Evolutionary conservation across 1,284 basidiomycete genomes (phyloP), one percentile per base, ranked within the genome.

Genomic region (Taiwanofungus camphoratus): DNA sequence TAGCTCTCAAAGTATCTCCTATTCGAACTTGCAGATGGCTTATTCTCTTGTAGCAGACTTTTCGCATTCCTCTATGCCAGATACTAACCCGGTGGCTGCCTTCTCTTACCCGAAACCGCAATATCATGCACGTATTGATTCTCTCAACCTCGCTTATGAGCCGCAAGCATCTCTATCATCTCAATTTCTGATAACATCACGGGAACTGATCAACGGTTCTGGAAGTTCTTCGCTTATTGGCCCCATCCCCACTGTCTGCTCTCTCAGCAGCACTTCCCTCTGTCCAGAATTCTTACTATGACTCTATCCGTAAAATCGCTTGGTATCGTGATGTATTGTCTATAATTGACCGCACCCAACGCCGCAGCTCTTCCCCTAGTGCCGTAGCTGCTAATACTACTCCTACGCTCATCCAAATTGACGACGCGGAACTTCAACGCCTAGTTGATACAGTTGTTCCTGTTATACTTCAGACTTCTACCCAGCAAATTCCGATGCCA

Each of bases 271-370:
- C 71, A 1, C 51, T 76, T 1, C 52, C 62, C 2, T 48, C 61
- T 20, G 62, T 80, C n/a, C 76, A 80, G 45, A 60, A 68, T 5
- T 69, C 74, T 1, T 54, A 52, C 34, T 71, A 73, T 50, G 79
- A 81, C 53, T 77, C 80, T 1, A 55, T 65, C 0, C 66, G 77
- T 31, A 77, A 79, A 50, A 62, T 92, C 9, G 66, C 71, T 15
- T 93, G 90, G 91, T 74, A 77, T 2, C 72, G 82, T 32, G 85
- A 91, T 51, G 81, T 92, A 41, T 64, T 92, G 51, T 76, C 79
- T 57, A 80, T 89, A 49, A 79, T 87, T 48, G 83, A 90, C 46
- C 74, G 77, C 37, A 61, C 72, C 7, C 69, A 55, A 22, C 32
- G 67, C 46, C 59, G 62, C 27, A 73, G 74, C 44, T 61, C 70